Base-by-base conservation (phyloP, 2,329 filamentous ascomycete species). In the Lachnellula occidentalis region DNA sequence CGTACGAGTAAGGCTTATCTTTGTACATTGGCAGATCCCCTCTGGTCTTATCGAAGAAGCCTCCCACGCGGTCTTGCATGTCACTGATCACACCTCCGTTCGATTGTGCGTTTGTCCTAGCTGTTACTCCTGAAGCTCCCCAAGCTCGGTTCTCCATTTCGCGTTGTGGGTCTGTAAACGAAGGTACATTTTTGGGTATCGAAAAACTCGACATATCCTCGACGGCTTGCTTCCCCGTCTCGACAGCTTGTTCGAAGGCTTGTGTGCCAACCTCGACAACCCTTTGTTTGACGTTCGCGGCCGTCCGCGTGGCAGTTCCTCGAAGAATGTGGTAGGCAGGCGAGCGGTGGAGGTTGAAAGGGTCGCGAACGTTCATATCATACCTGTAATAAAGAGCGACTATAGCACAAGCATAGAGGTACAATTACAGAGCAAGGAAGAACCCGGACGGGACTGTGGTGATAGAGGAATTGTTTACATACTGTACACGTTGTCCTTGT, bases 11-110 rank as follows among this genome's bases (percentile, higher is more conserved):
- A n/a, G 94, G 94, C 71, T 99, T 99, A 74, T 99, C 94, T 74
- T 99, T 99, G 76, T 99, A 99, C 88, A 97, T 92, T 45, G 94
- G 94, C 59, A 99, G 75, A 55, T 83, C 76, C 57, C 70, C 63
- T 71, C 34, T 74, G 66, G 71, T 71, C 22, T 73, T 80, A 37
- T 85, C 81, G 58, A 92, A 85, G 57, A 91, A 78, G 55, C 77
- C 78, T 49, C 80, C 80, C 36, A 90, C 76, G 58, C 80, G 78
- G 55, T 77, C 78, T 50, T 80, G 80, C 36, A 90, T 76, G 58
- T 80, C 77, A 56, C 74, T 72, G 46, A 82, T 67, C 45, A 79
- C 62, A 46, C 70, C 69, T 24, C 64, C 71, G 50, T 61, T 61
- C 34, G 58, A 58, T 50, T 63, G 60, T 27, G 56, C 58, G 19